Evolutionary conservation across 805 yeast species (phyloP).

Genomic region (Spathaspora sp.): DNA sequence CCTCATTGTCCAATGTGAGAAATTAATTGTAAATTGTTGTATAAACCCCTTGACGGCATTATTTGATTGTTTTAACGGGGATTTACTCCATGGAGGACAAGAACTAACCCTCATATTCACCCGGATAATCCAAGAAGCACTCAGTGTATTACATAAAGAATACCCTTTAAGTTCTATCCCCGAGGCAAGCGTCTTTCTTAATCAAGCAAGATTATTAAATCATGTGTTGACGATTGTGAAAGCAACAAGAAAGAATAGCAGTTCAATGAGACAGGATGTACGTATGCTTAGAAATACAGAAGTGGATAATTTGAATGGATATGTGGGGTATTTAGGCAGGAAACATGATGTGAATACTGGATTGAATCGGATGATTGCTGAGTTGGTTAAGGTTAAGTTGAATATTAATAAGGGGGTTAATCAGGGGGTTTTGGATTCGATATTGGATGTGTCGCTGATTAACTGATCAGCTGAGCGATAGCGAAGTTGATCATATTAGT

Average conservation of each 20-base stretch:
- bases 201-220: constrained; percentile 30
- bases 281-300: constrained; percentile 59
- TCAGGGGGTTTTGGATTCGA: constrained; percentile 1
- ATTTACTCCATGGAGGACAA: constrained; percentile 42
- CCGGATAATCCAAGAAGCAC: constrained; percentile 43
- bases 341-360: constrained; percentile 41
- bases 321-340: constrained; percentile 54
- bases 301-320: constrained; percentile 82
- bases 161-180: constrained; percentile 23
- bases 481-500: too few relatives aligned
- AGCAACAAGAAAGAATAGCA: constrained; percentile 52
- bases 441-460: constrained; percentile 1
- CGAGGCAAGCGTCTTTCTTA: constrained; percentile 26
- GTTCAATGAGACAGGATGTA: constrained; percentile 73
- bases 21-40: constrained; percentile 76
- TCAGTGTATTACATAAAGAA: constrained; percentile 38
- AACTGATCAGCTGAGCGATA: too few relatives aligned
- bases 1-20: constrained; percentile 60
- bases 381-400: constrained; percentile 41
- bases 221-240: constrained; percentile 26
- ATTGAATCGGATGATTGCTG: constrained; percentile 43
- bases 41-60: constrained; percentile 82
- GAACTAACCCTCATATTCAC: constrained; percentile 31
- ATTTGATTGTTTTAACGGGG: constrained; percentile 75
- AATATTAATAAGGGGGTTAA: constrained; percentile 29